A percentile compares a stretch with the other conserved stretches of the same genome.
Evolutionary conservation across 73 alveolate genomes (phyloP).

Genomic region (Uronychia setigera): DNA sequence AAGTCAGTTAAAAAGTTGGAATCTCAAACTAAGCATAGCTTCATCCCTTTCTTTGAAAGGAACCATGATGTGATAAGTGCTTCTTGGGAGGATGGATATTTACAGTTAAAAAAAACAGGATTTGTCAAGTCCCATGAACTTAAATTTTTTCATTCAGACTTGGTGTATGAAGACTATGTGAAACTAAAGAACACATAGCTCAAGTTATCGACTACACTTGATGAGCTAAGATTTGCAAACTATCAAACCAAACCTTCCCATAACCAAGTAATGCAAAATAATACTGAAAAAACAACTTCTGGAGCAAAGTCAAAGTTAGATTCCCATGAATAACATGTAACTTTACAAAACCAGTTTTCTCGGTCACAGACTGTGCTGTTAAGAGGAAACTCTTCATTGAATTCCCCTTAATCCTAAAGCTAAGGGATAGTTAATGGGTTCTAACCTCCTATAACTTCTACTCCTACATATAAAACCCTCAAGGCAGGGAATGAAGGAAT

Average conservation of each 20-base stretch:
- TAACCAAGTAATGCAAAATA: not conserved
- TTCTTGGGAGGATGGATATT: not conserved
- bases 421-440: not conserved
- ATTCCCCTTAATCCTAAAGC: too few species aligned
- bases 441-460: not conserved
- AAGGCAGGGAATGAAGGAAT: not conserved
- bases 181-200: not conserved
- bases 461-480: not conserved
- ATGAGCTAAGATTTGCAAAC: not conserved
- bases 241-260: not conserved
- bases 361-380: too few species aligned
- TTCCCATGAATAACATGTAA: too few species aligned
- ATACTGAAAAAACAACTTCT: not conserved
- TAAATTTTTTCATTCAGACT: not conserved
- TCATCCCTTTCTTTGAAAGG: too few species aligned
- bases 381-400: too few species aligned
- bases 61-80: not conserved
- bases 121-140: not conserved
- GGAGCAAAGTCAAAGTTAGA: not conserved
- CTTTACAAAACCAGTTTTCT: too few species aligned
- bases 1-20: too few species aligned
- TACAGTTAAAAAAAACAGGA: not conserved
- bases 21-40: too few species aligned
- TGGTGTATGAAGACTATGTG: not conserved
- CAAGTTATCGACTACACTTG: not conserved